Conservation (phyloP, 129 eudicot species). For the Ambrosia artemisiifolia region DNA sequence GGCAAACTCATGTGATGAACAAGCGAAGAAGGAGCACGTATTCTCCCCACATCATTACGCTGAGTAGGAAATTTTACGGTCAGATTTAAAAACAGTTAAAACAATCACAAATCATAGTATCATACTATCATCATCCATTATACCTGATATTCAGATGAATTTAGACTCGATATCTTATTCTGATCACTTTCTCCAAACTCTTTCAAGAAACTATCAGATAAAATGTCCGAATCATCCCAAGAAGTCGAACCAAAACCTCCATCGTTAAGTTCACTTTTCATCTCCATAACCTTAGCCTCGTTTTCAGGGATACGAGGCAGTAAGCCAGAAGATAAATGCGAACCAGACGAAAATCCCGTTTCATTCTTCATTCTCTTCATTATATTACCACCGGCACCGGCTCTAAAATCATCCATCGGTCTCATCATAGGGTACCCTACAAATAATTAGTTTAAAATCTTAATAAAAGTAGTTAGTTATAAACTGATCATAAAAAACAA, state of each 20-base stretch:
- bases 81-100: background rate
- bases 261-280: constrained; percentile 24
- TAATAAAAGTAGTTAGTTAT: background rate
- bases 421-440: constrained; percentile 61
- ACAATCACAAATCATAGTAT: background rate
- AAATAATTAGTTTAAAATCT: constrained; percentile 18
- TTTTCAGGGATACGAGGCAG: constrained; percentile 49
- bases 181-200: constrained; percentile 50
- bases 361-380: constrained; percentile 49
- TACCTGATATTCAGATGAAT: constrained; percentile 60
- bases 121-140: background rate
- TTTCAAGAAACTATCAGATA: constrained; percentile 62
- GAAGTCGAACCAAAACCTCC: constrained; percentile 33
- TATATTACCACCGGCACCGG: constrained; percentile 29
- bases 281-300: constrained; percentile 40
- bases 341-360: constrained; percentile 40
- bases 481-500: background rate
- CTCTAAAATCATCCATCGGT: constrained; percentile 48
- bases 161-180: constrained; percentile 35
- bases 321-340: constrained; percentile 40
- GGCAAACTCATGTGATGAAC: constrained; percentile 86
- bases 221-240: constrained; percentile 76
- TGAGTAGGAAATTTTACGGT: background rate
- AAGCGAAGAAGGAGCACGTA: constrained; percentile 45
- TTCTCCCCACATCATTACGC: constrained; percentile 47